These are phyloP conservation scores for Melaleuca alternifolia DNA, from an alignment of 345 rosid species.

Conservation along the genomic window DNA sequence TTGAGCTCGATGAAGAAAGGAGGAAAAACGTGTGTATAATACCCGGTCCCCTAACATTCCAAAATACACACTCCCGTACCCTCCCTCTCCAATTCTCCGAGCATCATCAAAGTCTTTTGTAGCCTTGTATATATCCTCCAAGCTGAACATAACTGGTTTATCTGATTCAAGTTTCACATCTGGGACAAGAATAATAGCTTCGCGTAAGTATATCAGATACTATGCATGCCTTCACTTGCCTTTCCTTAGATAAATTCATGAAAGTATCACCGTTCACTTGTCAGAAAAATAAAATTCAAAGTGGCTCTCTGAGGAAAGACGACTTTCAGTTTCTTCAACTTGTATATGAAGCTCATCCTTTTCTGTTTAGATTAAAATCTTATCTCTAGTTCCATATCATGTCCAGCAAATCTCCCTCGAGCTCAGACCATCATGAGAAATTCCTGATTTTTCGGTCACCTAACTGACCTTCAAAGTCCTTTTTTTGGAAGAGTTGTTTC, in stretches of 20 bases:
- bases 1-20: neutral
- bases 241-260: neutral
- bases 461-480: neutral
- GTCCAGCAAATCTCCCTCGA: neutral
- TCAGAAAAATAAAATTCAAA: neutral
- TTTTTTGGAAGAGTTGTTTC: neutral
- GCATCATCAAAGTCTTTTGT: conserved; percentile 34
- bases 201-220: neutral
- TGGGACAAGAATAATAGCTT: neutral
- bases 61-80: conserved; percentile 45
- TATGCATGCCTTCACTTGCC: neutral
- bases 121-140: conserved; percentile 39
- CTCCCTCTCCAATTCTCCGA: conserved; percentile 46
- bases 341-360: neutral
- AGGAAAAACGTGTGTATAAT: neutral
- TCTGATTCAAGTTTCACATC: conserved; percentile 41
- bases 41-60: conserved; percentile 34
- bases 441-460: neutral
- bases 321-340: neutral
- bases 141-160: conserved; percentile 25
- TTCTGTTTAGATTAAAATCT: neutral
- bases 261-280: neutral
- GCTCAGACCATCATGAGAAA: neutral
- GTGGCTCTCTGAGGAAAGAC: neutral
- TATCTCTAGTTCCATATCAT: neutral